Evolutionary conservation across 2,329 filamentous ascomycete genomes (phyloP).

Genomic region (Sporothrix protearum): DNA sequence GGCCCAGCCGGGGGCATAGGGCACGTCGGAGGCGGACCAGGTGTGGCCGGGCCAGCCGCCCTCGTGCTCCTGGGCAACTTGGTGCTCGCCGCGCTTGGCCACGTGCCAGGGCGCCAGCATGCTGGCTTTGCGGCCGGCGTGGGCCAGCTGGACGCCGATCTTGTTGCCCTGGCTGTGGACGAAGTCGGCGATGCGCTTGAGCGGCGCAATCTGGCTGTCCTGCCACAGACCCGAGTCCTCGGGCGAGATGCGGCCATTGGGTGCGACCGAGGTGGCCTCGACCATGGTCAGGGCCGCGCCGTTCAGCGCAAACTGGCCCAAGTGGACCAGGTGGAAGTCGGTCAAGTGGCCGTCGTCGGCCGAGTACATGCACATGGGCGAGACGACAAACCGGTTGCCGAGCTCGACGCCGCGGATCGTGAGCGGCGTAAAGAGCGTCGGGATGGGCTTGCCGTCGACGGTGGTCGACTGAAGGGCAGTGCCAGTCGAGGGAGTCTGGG

Average conservation of each 20-base stretch:
- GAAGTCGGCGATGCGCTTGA: slow-evolving; percentile 71
- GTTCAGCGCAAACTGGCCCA: slow-evolving; percentile 72
- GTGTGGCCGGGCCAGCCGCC: slow-evolving; percentile 58
- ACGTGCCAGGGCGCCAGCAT: slow-evolving; percentile 57
- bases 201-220: slow-evolving; percentile 72
- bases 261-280: slow-evolving; percentile 72
- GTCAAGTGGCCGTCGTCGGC: slow-evolving; percentile 65
- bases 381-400: slow-evolving; percentile 55
- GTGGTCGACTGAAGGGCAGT: slow-evolving; percentile 39
- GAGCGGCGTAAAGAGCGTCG: slow-evolving; percentile 56
- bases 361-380: slow-evolving; percentile 61
- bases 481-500: slow-evolving; percentile 50
- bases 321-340: slow-evolving; percentile 76
- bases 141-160: slow-evolving; percentile 74
- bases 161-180: slow-evolving; percentile 74
- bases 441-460: slow-evolving; percentile 31
- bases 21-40: slow-evolving; percentile 48
- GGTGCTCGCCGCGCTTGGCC: slow-evolving; percentile 50
- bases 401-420: slow-evolving; percentile 52
- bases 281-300: slow-evolving; percentile 71
- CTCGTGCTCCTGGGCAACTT: slow-evolving; percentile 50
- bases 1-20: slow-evolving; percentile 60
- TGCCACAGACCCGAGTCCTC: slow-evolving; percentile 78
- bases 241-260: slow-evolving; percentile 79
- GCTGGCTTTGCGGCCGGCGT: slow-evolving; percentile 70